Evolutionary conservation across 345 rosid species (phyloP).

Genomic region (Populus deltoides): DNA sequence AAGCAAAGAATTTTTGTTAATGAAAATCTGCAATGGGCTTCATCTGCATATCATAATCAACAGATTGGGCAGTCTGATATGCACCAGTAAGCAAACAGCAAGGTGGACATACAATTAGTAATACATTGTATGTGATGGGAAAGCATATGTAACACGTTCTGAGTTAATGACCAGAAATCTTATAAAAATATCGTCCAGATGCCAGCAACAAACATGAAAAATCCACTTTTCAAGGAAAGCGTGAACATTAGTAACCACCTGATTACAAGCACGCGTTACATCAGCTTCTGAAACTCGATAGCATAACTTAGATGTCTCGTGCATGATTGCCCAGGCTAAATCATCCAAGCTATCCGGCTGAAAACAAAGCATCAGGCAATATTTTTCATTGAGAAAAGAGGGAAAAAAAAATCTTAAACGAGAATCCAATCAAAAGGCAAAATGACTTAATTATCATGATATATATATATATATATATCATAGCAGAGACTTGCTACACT

Average conservation of each 20-base stretch:
- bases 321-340: slow-evolving; percentile 91
- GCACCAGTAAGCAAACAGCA: no score
- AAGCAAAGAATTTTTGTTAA: not conserved
- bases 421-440: not conserved
- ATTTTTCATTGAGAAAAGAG: not conserved
- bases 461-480: not conserved
- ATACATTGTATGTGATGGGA: not conserved
- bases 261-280: slow-evolving; percentile 94
- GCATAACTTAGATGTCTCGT: slow-evolving; percentile 75
- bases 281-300: slow-evolving; percentile 94
- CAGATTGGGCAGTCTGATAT: not conserved
- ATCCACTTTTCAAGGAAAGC: not conserved
- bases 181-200: not conserved
- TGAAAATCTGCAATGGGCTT: not conserved
- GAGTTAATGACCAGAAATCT: not conserved
- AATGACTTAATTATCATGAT: not conserved
- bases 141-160: no score
- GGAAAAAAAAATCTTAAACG: not conserved
- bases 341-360: slow-evolving; percentile 89
- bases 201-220: not conserved
- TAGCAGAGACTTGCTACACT: not conserved
- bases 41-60: not conserved
- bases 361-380: slow-evolving; percentile 14
- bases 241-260: slow-evolving; percentile 41
- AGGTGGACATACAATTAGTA: not conserved